Percentiles rank a stretch among this genome's conserved stretches.
Evolutionary conservation across 331 rosid species (phyloP).

Genomic region (Quercus lobata): DNA sequence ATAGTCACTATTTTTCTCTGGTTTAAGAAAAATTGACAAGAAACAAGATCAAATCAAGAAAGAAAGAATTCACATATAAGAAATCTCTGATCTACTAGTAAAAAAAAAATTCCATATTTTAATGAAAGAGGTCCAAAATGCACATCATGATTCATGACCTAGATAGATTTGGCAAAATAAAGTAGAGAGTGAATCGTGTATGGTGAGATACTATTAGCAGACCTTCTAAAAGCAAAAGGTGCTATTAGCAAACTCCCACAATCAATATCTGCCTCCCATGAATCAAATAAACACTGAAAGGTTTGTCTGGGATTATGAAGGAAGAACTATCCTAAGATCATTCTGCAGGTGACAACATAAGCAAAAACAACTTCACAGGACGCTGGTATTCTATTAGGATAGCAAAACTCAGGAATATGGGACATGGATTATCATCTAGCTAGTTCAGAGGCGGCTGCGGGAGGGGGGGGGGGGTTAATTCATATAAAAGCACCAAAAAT

Average conservation of each 20-base stretch:
- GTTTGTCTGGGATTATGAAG: conserved; percentile 41
- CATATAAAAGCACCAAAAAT: background rate
- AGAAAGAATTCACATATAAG: background rate
- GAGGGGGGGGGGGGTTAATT: background rate
- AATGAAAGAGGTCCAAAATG: background rate
- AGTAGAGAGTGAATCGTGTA: background rate
- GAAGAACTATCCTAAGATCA: conserved; percentile 1
- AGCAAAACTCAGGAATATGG: background rate
- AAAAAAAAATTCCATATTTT: background rate
- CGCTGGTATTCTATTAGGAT: no score
- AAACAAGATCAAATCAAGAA: background rate
- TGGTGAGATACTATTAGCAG: conserved; percentile 34
- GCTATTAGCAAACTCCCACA: conserved; percentile 35
- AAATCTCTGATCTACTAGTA: background rate
- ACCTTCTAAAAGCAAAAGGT: conserved; percentile 29
- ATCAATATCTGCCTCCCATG: conserved; percentile 39
- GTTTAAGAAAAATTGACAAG: background rate
- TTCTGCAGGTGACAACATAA: background rate
- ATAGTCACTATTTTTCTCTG: background rate
- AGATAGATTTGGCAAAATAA: background rate
- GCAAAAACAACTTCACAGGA: background rate
- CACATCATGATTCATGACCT: background rate
- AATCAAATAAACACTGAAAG: conserved; percentile 29
- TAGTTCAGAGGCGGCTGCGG: background rate
- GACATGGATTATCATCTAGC: background rate